Base-by-base conservation (phyloP, 192 early-diverging fungal genomes). In the Allomyces macrogynus region DNA sequence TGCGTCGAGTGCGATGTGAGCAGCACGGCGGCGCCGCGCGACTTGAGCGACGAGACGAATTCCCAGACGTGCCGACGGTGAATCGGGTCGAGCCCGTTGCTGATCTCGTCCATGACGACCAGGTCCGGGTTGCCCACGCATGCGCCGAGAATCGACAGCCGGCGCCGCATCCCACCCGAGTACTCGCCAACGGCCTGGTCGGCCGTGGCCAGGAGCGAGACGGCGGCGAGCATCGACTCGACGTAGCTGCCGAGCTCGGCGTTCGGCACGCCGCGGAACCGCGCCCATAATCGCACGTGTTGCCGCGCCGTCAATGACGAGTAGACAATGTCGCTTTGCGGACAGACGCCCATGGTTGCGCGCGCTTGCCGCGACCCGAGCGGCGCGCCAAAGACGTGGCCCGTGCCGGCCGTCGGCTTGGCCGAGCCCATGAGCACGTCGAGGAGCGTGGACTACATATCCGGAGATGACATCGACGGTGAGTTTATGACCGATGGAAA, bases 361-460 rank as follows among this genome's bases (percentile, higher is more conserved):
- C 49, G 49, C 12, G 49, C 49, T 3, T 14, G 16, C 20, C 49
- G 49, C 3, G 4, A n/a, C 4, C 24, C 12, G 8, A 65, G 24
- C 44, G 44, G 44, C 24, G 24, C 25, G 18, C 64, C 64, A 65
- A 60, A 24, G 43, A n/a, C 44, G 60, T 65, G 60, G 5, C 44
- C 43, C 24, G 24, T 25, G 60, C 64, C 64, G 5, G 18, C 64
- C 14, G 64, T 32, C 3, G 64, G 16, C 8, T 20, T 25, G 60
- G 60, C 25, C 60, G 60, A 65, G 18, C 64, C 64, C 18, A 40
- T 65, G 24, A 65, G 25, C 5, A 65, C 60, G 44, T 65, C 44
- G 16, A 65, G 24, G 24, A 65, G 60, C 60, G 64, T 65, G 2
- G 64, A 60, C n/a, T 40, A 40, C 4, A 40, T 40, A 8, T n/a